These are phyloP conservation scores for Pseudocercospora ulei DNA, from an alignment of 2,329 filamentous ascomycete species.

Conservation along the genomic window DNA sequence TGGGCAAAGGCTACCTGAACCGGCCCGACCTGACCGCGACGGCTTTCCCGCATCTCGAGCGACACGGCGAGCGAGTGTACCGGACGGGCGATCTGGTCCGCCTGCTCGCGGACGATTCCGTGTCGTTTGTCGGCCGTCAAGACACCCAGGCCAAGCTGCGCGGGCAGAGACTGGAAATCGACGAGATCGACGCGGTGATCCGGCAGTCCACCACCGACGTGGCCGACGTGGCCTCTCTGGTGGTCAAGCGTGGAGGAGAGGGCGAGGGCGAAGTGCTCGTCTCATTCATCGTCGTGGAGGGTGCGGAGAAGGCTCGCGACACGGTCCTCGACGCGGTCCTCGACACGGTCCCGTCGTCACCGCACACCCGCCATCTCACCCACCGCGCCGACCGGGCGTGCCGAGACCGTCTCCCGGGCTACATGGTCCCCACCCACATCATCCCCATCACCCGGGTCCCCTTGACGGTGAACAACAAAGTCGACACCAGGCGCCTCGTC, in stretches of 20 bases:
- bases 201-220: constrained; percentile 50
- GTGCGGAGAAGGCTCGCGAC: too few relatives aligned
- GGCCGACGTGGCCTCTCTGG: constrained; percentile 64
- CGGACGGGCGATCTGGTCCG: constrained; percentile 82
- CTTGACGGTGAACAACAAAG: constrained; percentile 81
- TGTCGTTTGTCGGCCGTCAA: constrained; percentile 76
- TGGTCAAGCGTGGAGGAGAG: constrained; percentile 57
- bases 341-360: too few relatives aligned
- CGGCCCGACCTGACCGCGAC: constrained; percentile 65
- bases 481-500: constrained; percentile 61
- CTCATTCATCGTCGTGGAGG: constrained; percentile 62
- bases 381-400: constrained; percentile 47
- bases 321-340: too few relatives aligned
- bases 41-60: constrained; percentile 58
- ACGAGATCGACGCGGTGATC: constrained; percentile 81
- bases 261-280: constrained; percentile 76
- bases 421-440: constrained; percentile 87
- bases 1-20: constrained; percentile 83
- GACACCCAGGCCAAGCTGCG: constrained; percentile 90
- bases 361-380: constrained; percentile 21
- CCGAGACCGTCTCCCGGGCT: constrained; percentile 58
- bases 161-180: constrained; percentile 78
- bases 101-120: constrained; percentile 66
- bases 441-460: constrained; percentile 63
- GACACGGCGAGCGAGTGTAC: constrained; percentile 51